Conservation (phyloP, 2,329 filamentous ascomycete genomes). For the Hypoxylon sp. region DNA sequence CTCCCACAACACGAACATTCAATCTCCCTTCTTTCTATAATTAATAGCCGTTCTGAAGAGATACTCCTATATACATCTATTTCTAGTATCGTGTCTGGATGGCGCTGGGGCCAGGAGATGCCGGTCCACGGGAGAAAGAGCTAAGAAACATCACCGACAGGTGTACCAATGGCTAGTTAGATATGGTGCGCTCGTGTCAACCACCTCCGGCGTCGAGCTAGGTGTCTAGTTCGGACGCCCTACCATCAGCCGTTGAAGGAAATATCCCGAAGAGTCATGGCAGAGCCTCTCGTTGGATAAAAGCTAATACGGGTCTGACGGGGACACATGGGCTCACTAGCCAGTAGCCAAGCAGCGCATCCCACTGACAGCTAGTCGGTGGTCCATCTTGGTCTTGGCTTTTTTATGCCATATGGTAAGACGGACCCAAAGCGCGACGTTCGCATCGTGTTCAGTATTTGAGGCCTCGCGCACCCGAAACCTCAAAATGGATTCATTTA, state of each 20-base stretch:
- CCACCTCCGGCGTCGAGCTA: slow-evolving; percentile 30
- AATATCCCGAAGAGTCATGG: slow-evolving; percentile 35
- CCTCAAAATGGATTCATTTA: slow-evolving; percentile 13
- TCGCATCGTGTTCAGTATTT: slow-evolving; percentile 18
- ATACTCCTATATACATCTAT: slow-evolving; percentile 27
- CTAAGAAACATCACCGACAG: slow-evolving; percentile 5
- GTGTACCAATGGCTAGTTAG: slow-evolving; percentile 11
- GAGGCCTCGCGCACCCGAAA: slow-evolving; percentile 11
- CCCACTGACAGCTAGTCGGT: slow-evolving; percentile 25
- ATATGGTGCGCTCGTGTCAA: slow-evolving; percentile 41
- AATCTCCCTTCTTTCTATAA: slow-evolving; percentile 24
- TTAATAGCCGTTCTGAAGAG: slow-evolving; percentile 10
- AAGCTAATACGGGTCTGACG: slow-evolving; percentile 37
- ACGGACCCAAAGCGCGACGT: slow-evolving; percentile 20
- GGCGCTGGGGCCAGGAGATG: slow-evolving; percentile 9
- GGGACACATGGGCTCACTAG: slow-evolving; percentile 21
- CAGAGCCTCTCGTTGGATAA: slow-evolving; percentile 40
- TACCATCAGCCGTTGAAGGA: slow-evolving; percentile 42
- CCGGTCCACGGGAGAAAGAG: slow-evolving; percentile 15
- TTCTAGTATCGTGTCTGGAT: slow-evolving; percentile 28
- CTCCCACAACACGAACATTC: slow-evolving; percentile 24
- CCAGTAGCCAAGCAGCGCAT: slow-evolving; percentile 30
- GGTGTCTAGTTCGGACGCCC: slow-evolving; percentile 30
- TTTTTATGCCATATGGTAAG: slow-evolving; percentile 33
- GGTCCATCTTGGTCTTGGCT: slow-evolving; percentile 33